A percentile compares a stretch with the other conserved stretches of the same genome.
These are phyloP conservation scores for Nannochloropsis gaditana DNA, from an alignment of 108 stramenopile species.

Conservation along the genomic window DNA sequence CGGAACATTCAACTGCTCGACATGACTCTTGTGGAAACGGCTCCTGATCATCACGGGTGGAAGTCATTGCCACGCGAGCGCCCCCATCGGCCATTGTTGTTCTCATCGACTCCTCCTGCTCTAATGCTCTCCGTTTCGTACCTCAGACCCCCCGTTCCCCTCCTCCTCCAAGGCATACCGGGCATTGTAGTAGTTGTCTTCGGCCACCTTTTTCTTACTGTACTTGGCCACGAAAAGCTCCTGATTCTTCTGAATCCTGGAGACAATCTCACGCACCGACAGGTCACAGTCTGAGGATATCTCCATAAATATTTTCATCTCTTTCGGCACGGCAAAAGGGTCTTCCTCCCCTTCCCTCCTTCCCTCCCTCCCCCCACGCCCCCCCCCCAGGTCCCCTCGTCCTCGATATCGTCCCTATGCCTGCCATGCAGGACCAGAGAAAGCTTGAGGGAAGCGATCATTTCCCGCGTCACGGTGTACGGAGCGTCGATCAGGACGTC, in stretches of 20 bases:
- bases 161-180: slow-evolving; percentile 36
- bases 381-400: slow-evolving; percentile 24
- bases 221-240: slow-evolving; percentile 49
- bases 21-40: too few relatives aligned
- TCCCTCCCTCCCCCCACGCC: slow-evolving; percentile 30
- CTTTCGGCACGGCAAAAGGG: slow-evolving; percentile 45
- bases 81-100: not conserved
- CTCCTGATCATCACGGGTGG: too few relatives aligned
- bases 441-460: slow-evolving; percentile 65
- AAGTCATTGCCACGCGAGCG: too few relatives aligned
- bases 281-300: slow-evolving; percentile 39
- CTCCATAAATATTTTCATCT: slow-evolving; percentile 42
- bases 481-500: slow-evolving; percentile 97
- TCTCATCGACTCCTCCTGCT: not conserved
- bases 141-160: not conserved
- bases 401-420: slow-evolving; percentile 32
- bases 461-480: slow-evolving; percentile 72
- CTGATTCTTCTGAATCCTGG: slow-evolving; percentile 53
- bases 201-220: slow-evolving; percentile 55
- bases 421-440: slow-evolving; percentile 47
- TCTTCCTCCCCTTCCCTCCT: not conserved
- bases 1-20: too few relatives aligned
- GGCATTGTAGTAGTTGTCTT: slow-evolving; percentile 58
- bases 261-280: slow-evolving; percentile 51
- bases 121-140: not conserved